A percentile compares a stretch with the other conserved stretches of the same genome.
These are phyloP conservation scores for Thymus mandschuricus DNA, from an alignment of 257 asterid species.

Conservation along the genomic window DNA sequence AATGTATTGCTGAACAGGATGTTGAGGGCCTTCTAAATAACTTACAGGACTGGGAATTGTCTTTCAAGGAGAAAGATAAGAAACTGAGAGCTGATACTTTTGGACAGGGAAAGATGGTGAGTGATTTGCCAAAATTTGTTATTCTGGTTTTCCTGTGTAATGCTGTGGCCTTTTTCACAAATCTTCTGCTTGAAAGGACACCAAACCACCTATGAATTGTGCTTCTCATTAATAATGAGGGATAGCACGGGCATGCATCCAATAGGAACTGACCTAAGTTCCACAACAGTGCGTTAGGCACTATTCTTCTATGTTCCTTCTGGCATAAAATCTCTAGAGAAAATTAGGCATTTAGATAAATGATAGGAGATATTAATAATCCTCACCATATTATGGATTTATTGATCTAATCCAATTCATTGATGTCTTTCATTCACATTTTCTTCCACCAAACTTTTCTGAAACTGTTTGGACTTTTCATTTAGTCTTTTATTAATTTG, in stretches of 20 bases:
- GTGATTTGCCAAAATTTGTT: constrained; percentile 14
- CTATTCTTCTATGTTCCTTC: neutral
- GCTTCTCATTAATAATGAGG: neutral
- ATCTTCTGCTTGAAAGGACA: neutral
- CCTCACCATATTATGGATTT: too few relatives aligned
- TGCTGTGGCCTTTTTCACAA: neutral
- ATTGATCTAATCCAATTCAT: neutral
- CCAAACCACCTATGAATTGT: neutral
- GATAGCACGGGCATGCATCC: neutral
- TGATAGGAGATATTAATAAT: neutral
- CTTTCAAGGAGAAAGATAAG: constrained; percentile 76
- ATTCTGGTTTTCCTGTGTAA: neutral
- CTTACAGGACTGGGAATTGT: constrained; percentile 91
- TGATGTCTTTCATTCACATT: neutral
- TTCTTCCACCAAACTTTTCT: constrained; percentile 4
- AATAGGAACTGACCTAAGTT: constrained; percentile 1
- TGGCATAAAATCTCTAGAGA: neutral
- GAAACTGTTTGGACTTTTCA: neutral
- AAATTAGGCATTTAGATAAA: neutral
- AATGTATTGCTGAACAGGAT: constrained; percentile 52
- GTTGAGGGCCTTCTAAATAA: constrained; percentile 78
- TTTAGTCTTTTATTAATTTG: neutral
- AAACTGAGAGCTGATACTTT: constrained; percentile 61
- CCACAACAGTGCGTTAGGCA: neutral
- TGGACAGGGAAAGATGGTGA: constrained; percentile 59